A percentile compares a stretch with the other conserved stretches of the same genome.
phyloP scores from a whole-genome alignment of 371 early-diverging fungal species.

The Saksenaea oblongispora region DNA sequence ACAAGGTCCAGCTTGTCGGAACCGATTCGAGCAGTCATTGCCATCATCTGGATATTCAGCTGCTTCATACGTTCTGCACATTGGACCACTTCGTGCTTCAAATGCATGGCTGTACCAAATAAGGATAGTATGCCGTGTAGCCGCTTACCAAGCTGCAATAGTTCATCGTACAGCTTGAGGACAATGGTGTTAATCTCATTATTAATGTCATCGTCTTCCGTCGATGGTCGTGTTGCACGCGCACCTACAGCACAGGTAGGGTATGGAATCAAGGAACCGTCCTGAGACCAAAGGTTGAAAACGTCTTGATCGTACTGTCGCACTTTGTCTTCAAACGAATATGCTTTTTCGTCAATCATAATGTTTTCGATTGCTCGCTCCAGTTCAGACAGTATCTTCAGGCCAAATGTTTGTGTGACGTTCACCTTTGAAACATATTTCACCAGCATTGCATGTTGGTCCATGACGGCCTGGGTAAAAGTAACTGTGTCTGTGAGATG shows the following conservation, averaged over 20 bases:
- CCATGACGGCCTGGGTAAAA: slow-evolving; percentile 24
- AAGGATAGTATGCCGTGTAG: slow-evolving; percentile 15
- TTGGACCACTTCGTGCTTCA: slow-evolving; percentile 7
- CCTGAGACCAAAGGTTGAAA: slow-evolving; percentile 19
- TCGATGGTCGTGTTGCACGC: slow-evolving; percentile 28
- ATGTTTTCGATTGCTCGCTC: slow-evolving; percentile 13
- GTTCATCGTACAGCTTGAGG: slow-evolving; percentile 21
- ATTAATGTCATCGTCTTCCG: slow-evolving; percentile 30
- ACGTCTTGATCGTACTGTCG: slow-evolving; percentile 17
- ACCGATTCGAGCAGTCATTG: not conserved
- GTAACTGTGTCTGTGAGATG: slow-evolving; percentile 19
- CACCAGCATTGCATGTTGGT: slow-evolving; percentile 23
- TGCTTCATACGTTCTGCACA: not conserved
- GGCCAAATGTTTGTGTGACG: slow-evolving; percentile 5
- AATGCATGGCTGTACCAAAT: not conserved
- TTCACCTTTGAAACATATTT: slow-evolving; percentile 14
- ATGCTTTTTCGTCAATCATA: slow-evolving; percentile 1
- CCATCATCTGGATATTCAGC: not conserved
- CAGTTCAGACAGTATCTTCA: slow-evolving; percentile 1
- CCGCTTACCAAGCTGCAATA: slow-evolving; percentile 20
- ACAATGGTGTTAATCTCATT: slow-evolving; percentile 23
- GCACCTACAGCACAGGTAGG: slow-evolving; percentile 35
- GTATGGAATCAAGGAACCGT: slow-evolving; percentile 24
- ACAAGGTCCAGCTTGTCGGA: not conserved
- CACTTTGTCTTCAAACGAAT: slow-evolving; percentile 1